Evolutionary conservation across 2,329 filamentous ascomycete species (phyloP), one percentile per base, ranked within the genome.

Genomic region (Alternaria panax): DNA sequence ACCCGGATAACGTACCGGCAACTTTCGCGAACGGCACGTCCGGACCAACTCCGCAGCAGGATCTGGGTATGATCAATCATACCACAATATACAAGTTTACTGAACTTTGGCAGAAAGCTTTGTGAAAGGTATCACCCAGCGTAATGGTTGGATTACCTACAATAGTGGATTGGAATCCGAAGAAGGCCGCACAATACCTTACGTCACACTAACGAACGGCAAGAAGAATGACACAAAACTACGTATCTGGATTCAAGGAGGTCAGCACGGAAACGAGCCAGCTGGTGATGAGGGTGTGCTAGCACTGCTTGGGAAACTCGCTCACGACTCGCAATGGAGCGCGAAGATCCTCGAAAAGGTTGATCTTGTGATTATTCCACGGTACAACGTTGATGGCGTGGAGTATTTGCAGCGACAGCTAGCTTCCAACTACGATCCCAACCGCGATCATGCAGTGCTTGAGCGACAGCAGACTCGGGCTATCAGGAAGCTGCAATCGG

Each of bases 301-400:
- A 6, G 72, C 72, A 0, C 41, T 75, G 7, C 66, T 75, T 0
- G 72, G 72, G 8, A 72, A 71, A 48, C 60, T 75, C 16, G 63
- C 70, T 42, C 60, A 69, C 5, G 66, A 74, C 41, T 60, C 65
- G 8, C 56, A 65, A 2, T 73, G 67, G 68, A 63, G 67, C 2
- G 45, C 57, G 1, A 62, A 60, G 5, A 51, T 75, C 4, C 65
- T 75, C 9, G 30, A 71, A 6, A 64, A 62, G 12, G 41, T 67
- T 7, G 69, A 75, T 34, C 64, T 75, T 11, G 54, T 67, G 32
- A 53, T 72, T 6, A 38, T 73, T 5, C 69, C 70, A 2, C 64
- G 71, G 25, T 75, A 72, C 51, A 75, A 75, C n/a, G 67, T 63
- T 1, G 71, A 75, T 42, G 71, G 72, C 8, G 65, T 73, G 7